phyloP scores from a whole-genome alignment of 768 basidiomycete genomes.

The Psilocybe subaeruginosa region DNA sequence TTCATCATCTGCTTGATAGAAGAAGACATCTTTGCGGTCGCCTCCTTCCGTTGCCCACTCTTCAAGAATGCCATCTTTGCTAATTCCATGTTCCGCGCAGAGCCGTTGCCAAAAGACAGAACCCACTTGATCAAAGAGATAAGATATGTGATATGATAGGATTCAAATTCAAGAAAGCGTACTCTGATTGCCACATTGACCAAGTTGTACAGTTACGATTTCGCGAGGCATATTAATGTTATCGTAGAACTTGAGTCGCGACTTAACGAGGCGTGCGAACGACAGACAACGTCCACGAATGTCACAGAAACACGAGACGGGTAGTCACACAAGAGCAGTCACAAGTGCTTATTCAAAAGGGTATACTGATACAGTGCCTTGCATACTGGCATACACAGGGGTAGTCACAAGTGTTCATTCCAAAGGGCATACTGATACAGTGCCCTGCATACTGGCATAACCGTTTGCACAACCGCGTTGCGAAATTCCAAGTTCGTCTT shows the following conservation, averaged over 20 bases:
- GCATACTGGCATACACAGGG: background rate
- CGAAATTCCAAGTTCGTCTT: no score
- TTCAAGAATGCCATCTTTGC: constrained; percentile 91
- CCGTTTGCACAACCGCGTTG: no score
- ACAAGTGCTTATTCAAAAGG: no score
- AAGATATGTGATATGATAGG: constrained; percentile 7
- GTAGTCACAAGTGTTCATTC: no score
- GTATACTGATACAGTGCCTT: no score
- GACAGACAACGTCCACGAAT: constrained; percentile 11
- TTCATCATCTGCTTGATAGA: constrained; percentile 99
- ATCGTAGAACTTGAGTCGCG: constrained; percentile 58
- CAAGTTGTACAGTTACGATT: constrained; percentile 46
- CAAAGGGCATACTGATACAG: no score
- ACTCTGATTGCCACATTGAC: constrained; percentile 95
- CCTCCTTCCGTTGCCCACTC: constrained; percentile 96
- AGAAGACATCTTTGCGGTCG: constrained; percentile 98
- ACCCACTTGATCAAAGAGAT: constrained; percentile 64
- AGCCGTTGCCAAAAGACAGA: constrained; percentile 98
- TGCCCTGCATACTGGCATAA: no score
- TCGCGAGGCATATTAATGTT: constrained; percentile 15
- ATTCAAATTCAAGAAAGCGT: constrained; percentile 31
- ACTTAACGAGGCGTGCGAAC: constrained; percentile 77
- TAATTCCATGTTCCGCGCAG: constrained; percentile 98
- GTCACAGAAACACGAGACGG: constrained; percentile 22
- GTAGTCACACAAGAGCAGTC: constrained; percentile 18